Conservation (phyloP, 129 eudicot species). For the Pittosporum tobira region DNA sequence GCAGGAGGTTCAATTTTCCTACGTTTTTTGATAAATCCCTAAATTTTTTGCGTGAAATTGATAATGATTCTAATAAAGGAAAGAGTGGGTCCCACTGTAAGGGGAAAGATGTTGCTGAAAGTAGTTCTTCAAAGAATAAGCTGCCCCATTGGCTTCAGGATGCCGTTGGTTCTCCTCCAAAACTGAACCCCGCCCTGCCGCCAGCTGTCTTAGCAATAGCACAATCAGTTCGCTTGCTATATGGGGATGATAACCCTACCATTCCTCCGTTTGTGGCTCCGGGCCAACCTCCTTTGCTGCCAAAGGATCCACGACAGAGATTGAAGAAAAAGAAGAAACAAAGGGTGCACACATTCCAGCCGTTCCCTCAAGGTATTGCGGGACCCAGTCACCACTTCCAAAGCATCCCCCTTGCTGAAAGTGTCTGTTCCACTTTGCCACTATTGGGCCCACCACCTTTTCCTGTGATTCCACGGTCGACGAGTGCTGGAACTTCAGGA, state of each 20-base stretch:
- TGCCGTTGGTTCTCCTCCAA: slow-evolving; percentile 54
- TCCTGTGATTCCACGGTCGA: too few species aligned
- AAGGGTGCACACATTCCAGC: slow-evolving; percentile 8
- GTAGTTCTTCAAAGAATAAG: slow-evolving; percentile 38
- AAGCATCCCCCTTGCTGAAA: too few species aligned
- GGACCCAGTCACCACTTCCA: slow-evolving; percentile 35
- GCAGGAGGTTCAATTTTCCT: slow-evolving; percentile 26
- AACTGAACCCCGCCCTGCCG: slow-evolving; percentile 52
- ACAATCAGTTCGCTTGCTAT: slow-evolving; percentile 65
- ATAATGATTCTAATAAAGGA: slow-evolving; percentile 13
- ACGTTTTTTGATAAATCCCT: slow-evolving; percentile 26
- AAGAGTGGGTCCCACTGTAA: too few species aligned
- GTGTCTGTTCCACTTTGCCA: too few species aligned
- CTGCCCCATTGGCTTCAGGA: slow-evolving; percentile 96
- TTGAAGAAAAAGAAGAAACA: slow-evolving; percentile 53
- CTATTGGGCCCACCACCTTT: too few species aligned
- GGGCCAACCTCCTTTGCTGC: slow-evolving; percentile 55
- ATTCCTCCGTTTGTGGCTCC: slow-evolving; percentile 79
- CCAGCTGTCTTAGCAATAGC: slow-evolving; percentile 76
- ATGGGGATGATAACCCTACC: slow-evolving; percentile 47
- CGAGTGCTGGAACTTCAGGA: too few species aligned
- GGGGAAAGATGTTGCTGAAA: slow-evolving; percentile 31
- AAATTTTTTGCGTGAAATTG: slow-evolving; percentile 14
- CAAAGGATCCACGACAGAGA: slow-evolving; percentile 57
- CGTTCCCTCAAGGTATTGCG: slow-evolving; percentile 19